Base-by-base conservation (phyloP, 2,329 filamentous ascomycete species). In the Emergomyces africanus region DNA sequence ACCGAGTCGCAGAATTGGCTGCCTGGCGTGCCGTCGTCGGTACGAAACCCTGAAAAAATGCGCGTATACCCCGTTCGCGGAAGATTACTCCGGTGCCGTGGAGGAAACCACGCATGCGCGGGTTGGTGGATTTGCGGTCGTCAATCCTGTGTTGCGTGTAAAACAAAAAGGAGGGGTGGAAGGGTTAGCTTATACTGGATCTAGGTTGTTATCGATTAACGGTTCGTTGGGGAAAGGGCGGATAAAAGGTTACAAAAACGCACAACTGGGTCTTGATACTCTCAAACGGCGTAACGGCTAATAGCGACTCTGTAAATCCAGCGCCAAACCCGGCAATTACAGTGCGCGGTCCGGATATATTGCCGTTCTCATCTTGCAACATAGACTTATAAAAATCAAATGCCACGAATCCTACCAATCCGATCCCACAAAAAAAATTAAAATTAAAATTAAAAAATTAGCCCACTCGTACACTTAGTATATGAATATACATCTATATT, bases 21-120 rank as follows among this genome's bases (percentile, higher is more conserved):
- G 91, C 90, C 75, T 99, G 94, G 57, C 94, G 83, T 25, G 91
- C 90, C 3, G 94, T 97, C 1, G 94, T 99, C 0, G 94, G 94
- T 9, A 95, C 85, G 68, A 99, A 94, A 28, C 94, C 94, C 72
- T 97, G 90, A 81, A 99, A 96, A 79, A 99, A 97, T 54, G 92
- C 94, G 41, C 87, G 82, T 42, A 96, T 70, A 28, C 94, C 94
- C 67, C 92, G 86, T 72, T 99, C 94, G 63, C 87, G 84, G 44
- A 85, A 86, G 62, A 99, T 97, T 61, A 97, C 82, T 57, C 83
- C 85, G 15, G 90, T 88, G 56, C 92, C 94, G 72, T 97, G 89
- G 20, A 97, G 78, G 76, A 99, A 96, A 30, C 94, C 94, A 62
- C 85, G 83, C 84, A 99, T 86, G 18, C 92, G 85, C 39, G 94